These are phyloP conservation scores for Fusarium longipes DNA, from an alignment of 2,329 filamentous ascomycete genomes.

Conservation along the genomic window DNA sequence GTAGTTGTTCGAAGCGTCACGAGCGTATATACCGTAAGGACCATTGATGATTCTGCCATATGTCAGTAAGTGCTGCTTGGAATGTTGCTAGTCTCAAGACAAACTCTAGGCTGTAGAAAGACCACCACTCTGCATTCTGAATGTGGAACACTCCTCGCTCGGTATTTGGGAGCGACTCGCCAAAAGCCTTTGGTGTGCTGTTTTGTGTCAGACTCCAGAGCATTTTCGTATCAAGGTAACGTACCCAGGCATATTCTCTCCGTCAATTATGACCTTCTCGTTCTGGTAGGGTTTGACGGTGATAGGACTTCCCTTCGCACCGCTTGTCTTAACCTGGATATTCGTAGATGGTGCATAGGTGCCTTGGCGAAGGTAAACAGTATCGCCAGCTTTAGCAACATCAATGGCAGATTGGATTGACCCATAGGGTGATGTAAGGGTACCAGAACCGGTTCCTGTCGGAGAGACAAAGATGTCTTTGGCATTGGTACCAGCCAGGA, in stretches of 20 bases:
- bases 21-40: slow-evolving; percentile 53
- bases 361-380: slow-evolving; percentile 58
- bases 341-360: slow-evolving; percentile 60
- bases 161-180: slow-evolving; percentile 52
- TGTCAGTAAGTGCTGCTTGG: not conserved
- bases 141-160: slow-evolving; percentile 62
- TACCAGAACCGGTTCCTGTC: slow-evolving; percentile 54
- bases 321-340: slow-evolving; percentile 60
- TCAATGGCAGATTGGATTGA: slow-evolving; percentile 61
- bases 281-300: slow-evolving; percentile 56
- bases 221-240: accelerated
- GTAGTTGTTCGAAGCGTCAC: slow-evolving; percentile 53
- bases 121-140: slow-evolving; percentile 57
- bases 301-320: slow-evolving; percentile 54
- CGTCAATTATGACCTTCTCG: slow-evolving; percentile 60
- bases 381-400: slow-evolving; percentile 58
- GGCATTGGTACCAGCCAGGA: slow-evolving; percentile 33
- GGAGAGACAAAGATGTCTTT: slow-evolving; percentile 60
- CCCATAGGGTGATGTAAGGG: slow-evolving; percentile 54
- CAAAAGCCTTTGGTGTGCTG: slow-evolving; percentile 57
- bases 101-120: slow-evolving; percentile 54
- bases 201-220: slow-evolving; percentile 30
- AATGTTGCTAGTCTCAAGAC: accelerated
- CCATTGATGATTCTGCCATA: slow-evolving; percentile 49
- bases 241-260: slow-evolving; percentile 51